Evolutionary conservation across 257 asterid species (phyloP).

Genomic region (Solanum bulbocastanum): DNA sequence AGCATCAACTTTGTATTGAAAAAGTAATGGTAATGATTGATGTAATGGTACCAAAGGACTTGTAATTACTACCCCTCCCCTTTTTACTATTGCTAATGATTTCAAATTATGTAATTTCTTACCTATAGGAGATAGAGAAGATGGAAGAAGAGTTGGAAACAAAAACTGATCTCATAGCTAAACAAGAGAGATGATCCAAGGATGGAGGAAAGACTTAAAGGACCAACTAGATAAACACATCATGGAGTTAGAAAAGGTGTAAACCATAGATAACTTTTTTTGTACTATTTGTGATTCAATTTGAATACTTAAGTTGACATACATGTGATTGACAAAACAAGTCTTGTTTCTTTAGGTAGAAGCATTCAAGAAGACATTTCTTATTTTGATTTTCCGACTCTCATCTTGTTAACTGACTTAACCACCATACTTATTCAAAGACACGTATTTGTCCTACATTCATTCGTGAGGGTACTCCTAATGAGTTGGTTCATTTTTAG

Average conservation of each 20-base stretch:
- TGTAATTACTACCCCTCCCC: neutral
- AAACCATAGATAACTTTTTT: neutral
- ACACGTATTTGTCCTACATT: neutral
- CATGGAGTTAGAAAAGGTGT: slow-evolving; percentile 71
- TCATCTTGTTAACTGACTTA: neutral
- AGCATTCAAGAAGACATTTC: neutral
- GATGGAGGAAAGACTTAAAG: slow-evolving; percentile 63
- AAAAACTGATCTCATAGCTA: slow-evolving; percentile 46
- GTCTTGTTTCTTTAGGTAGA: neutral
- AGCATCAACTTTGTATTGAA: neutral
- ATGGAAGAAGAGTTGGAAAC: slow-evolving; percentile 82
- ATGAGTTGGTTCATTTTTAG: neutral
- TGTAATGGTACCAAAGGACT: neutral
- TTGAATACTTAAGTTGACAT: neutral
- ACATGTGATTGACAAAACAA: too few species aligned
- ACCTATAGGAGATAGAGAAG: slow-evolving; percentile 50
- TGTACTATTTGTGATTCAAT: neutral
- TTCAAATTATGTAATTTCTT: neutral
- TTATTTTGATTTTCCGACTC: neutral
- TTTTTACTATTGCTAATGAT: neutral
- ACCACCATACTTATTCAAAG: neutral
- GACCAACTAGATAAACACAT: slow-evolving; percentile 70
- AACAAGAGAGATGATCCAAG: slow-evolving; percentile 57
- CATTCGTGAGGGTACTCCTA: neutral
- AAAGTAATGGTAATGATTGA: neutral